A percentile compares a stretch with the other conserved stretches of the same genome.
phyloP scores from a whole-genome alignment of 78 protist species.

The Planoprotostelium fungivorum region DNA sequence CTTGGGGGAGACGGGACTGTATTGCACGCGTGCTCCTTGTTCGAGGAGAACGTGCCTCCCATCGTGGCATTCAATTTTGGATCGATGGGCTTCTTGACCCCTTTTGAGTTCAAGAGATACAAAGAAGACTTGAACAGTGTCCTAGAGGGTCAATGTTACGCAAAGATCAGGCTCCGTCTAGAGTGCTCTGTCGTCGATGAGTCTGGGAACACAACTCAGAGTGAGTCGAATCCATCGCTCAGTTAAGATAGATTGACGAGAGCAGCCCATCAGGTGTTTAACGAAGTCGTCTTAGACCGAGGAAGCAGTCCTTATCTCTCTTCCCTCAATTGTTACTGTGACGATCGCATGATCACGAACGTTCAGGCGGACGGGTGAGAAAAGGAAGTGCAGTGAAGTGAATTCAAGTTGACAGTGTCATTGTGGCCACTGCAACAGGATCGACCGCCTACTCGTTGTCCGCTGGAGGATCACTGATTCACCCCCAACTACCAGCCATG shows the following conservation, averaged over 20 bases:
- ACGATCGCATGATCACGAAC: constrained; percentile 63
- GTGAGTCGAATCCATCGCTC: not conserved
- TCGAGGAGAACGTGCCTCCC: constrained; percentile 71
- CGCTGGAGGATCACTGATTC: constrained; percentile 89
- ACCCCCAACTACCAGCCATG: constrained; percentile 77
- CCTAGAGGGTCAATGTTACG: constrained; percentile 53
- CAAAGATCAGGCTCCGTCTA: constrained; percentile 36
- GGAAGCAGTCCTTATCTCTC: constrained; percentile 70
- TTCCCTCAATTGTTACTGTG: constrained; percentile 66
- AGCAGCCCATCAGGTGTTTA: constrained; percentile 51
- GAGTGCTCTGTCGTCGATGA: constrained; percentile 28
- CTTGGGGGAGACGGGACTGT: constrained; percentile 95
- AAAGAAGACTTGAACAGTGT: constrained; percentile 41
- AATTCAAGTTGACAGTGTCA: constrained; percentile 21
- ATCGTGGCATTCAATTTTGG: constrained; percentile 78
- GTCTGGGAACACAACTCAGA: not conserved
- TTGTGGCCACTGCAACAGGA: constrained; percentile 74
- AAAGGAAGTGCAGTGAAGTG: too few relatives aligned
- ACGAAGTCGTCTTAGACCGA: constrained; percentile 65
- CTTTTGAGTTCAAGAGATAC: constrained; percentile 54
- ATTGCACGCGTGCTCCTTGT: constrained; percentile 69
- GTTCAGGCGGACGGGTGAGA: constrained; percentile 83
- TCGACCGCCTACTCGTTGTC: constrained; percentile 85
- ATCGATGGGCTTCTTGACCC: constrained; percentile 81
- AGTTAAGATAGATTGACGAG: not conserved